phyloP scores from a whole-genome alignment of 2,329 filamentous ascomycete genomes.

The Fusarium dimerum region DNA sequence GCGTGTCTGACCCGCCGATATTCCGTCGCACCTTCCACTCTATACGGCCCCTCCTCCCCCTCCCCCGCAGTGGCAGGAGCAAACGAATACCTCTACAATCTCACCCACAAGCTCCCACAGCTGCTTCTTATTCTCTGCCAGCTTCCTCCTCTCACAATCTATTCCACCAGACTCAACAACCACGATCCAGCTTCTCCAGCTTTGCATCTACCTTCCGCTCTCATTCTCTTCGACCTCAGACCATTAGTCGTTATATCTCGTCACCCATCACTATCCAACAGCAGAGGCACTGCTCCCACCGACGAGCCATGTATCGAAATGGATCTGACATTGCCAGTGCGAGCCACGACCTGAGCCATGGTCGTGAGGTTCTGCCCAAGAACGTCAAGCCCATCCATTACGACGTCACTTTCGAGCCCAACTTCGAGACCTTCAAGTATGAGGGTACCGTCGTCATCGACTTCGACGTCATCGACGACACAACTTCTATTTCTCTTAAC shows the following conservation, averaged over 20 bases:
- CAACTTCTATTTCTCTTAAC: constrained; percentile 83
- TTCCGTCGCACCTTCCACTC: constrained; percentile 23
- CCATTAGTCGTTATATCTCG: constrained; percentile 3
- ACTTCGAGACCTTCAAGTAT: constrained; percentile 86
- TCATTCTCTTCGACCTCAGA: too few relatives aligned
- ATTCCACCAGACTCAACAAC: not conserved
- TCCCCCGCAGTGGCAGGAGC: constrained; percentile 20
- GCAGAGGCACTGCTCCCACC: constrained; percentile 31
- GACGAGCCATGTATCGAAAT: constrained; percentile 32
- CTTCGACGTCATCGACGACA: constrained; percentile 82
- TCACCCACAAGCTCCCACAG: constrained; percentile 11
- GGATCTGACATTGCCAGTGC: constrained; percentile 23
- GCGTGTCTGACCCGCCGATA: constrained; percentile 21
- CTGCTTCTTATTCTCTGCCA: not conserved
- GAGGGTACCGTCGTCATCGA: constrained; percentile 84
- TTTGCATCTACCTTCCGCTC: constrained; percentile 4
- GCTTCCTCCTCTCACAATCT: not conserved
- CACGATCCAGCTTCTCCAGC: constrained; percentile 5
- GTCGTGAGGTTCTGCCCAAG: constrained; percentile 81
- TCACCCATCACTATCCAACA: constrained; percentile 17
- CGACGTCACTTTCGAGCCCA: constrained; percentile 85
- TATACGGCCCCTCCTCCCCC: constrained; percentile 21
- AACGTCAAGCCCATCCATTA: constrained; percentile 95
- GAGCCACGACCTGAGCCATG: constrained; percentile 30
- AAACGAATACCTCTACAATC: constrained; percentile 9